Percentiles rank a stretch among this genome's conserved stretches.
Conservation (phyloP, 2,329 filamentous ascomycete species). For the Bimuria novae-zelandiae region DNA sequence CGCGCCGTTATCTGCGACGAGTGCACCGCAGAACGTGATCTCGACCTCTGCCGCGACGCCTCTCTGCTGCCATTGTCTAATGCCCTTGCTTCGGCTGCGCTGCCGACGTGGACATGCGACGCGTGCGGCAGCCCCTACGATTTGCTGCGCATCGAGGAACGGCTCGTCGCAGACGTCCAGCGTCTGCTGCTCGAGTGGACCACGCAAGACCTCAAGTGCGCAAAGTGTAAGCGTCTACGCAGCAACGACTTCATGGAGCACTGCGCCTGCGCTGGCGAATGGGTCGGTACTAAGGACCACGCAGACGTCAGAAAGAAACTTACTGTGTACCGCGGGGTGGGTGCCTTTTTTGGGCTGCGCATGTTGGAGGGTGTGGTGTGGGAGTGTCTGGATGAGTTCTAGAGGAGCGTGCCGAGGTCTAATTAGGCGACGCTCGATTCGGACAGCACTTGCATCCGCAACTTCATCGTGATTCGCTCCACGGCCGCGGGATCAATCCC, state of each 20-base stretch:
- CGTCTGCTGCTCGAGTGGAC: slow-evolving; percentile 77
- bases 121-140: slow-evolving; percentile 79
- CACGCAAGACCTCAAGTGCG: slow-evolving; percentile 88
- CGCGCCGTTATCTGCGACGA: slow-evolving; percentile 82
- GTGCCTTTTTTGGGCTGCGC: slow-evolving; percentile 75
- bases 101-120: slow-evolving; percentile 74
- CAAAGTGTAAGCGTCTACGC: slow-evolving; percentile 67
- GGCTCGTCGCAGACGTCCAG: slow-evolving; percentile 76
- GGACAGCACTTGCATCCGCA: no score
- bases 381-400: slow-evolving; percentile 59
- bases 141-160: slow-evolving; percentile 81
- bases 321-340: slow-evolving; percentile 73
- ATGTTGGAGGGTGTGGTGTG: slow-evolving; percentile 80
- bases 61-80: slow-evolving; percentile 66
- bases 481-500: no score
- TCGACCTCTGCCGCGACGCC: slow-evolving; percentile 91
- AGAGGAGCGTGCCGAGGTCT: not conserved
- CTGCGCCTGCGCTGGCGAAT: slow-evolving; percentile 87
- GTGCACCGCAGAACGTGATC: slow-evolving; percentile 85
- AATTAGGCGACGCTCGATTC: not conserved
- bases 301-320: slow-evolving; percentile 69
- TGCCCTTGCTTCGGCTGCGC: slow-evolving; percentile 56
- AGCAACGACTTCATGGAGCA: slow-evolving; percentile 97
- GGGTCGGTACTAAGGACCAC: slow-evolving; percentile 72
- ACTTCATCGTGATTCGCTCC: no score